Evolutionary conservation across 768 basidiomycete genomes (phyloP), one percentile per base, ranked within the genome.

Genomic region (Lactarius pseudohatsudake): DNA sequence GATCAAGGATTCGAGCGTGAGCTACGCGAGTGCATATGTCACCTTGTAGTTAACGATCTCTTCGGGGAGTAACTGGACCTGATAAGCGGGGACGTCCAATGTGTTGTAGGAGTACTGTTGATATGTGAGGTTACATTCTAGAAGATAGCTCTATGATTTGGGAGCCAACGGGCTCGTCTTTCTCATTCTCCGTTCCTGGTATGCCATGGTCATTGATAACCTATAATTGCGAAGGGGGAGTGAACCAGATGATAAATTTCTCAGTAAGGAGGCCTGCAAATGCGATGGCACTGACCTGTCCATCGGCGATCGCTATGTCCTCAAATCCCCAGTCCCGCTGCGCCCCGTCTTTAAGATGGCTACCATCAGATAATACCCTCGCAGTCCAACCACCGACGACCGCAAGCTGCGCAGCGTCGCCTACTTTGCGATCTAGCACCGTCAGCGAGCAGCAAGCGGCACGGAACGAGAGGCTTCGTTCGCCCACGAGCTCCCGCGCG

Each of bases 1-100:
- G 20, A 73, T 90, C 62, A 77, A 80, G 57, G 92, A 95, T 75
- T 92, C 90, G 40, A 98, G 96, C 74, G 97, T 99, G 26, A 96
- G 94, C 76, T 99, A 99, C 74, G 96, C 95, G 9, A 96, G 95
- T 74, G 97, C 89, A 36, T 94, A 87, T 77, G 78, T 93, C 54
- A 82, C 79, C 41, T 84, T 92, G 75, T 90, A 80, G 67, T 34
- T 58, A 61, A 28, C 43, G 18, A 26, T 55, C 2, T 22, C 22
- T 47, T 16, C 41, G 54, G 47, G 59, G 28, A 50, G 36, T 40
- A 26, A 50, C 8, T 32, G 45, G 30, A 18, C 20, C 8, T 28
- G 28, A 57, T 22, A 45, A 53, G 16, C 4, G n/a, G 41, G 53
- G 45, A 26, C 22, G 41, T 36, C 18, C 34, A n/a, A 26, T 36